Conservation (phyloP, 1,284 basidiomycete species). For the Neolentinus lepideus region DNA sequence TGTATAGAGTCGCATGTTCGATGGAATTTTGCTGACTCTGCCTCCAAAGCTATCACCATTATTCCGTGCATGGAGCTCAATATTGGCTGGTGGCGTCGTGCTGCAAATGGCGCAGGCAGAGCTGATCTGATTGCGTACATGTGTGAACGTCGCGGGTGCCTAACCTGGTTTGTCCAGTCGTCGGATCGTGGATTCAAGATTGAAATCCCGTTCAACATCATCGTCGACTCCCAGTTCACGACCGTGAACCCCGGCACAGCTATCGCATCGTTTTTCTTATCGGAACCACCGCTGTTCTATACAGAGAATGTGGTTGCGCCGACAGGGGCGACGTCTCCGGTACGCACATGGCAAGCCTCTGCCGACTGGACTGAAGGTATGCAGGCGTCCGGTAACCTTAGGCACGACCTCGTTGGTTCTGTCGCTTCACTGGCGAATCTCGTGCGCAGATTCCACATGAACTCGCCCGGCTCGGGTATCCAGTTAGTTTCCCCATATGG, state of each 20-base stretch:
- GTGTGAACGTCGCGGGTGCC: constrained; percentile 52
- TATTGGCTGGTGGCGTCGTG: constrained; percentile 71
- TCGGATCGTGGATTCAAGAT: constrained; percentile 73
- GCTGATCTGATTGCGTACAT: constrained; percentile 71
- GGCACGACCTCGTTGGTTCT: constrained; percentile 61
- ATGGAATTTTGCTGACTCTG: constrained; percentile 2
- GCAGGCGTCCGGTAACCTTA: constrained; percentile 59
- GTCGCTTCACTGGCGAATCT: constrained; percentile 54
- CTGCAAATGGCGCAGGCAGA: constrained; percentile 43
- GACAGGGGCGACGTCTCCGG: constrained; percentile 21
- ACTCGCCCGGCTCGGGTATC: constrained; percentile 29
- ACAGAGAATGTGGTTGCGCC: constrained; percentile 39
- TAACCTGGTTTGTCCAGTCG: constrained; percentile 74
- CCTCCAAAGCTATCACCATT: constrained; percentile 52
- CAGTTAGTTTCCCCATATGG: constrained; percentile 26
- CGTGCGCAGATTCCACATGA: constrained; percentile 40
- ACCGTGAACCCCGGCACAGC: constrained; percentile 49
- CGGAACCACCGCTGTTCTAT: constrained; percentile 60
- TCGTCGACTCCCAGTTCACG: constrained; percentile 50
- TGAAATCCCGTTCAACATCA: constrained; percentile 65
- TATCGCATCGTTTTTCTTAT: constrained; percentile 54
- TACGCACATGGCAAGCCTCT: constrained; percentile 56
- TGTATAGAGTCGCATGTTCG: constrained; percentile 21
- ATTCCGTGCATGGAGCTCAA: constrained; percentile 69
- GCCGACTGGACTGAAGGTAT: constrained; percentile 72